phyloP scores from a whole-genome alignment of 2,329 filamentous ascomycete species.

The Pestalotiopsis fici region DNA sequence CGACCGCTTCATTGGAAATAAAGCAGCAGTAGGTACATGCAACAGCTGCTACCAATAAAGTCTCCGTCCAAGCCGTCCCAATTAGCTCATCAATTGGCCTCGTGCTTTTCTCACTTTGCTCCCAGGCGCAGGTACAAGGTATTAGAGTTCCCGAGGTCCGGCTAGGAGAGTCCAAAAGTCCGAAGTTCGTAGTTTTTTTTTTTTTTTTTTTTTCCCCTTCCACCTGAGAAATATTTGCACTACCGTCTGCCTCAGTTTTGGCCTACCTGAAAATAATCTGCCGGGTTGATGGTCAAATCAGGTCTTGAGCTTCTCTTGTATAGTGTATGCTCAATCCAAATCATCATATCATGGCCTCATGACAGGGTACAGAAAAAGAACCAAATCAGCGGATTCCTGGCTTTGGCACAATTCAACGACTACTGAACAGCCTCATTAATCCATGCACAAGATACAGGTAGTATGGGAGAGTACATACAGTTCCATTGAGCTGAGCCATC shows the following conservation, averaged over 20 bases:
- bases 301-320: too few relatives aligned
- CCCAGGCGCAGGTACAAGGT: not conserved
- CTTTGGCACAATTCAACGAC: not conserved
- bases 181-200: too few relatives aligned
- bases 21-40: not conserved
- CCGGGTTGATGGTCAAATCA: too few relatives aligned
- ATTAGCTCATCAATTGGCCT: not conserved
- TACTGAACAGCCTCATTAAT: not conserved
- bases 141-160: not conserved
- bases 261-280: too few relatives aligned
- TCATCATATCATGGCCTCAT: too few relatives aligned
- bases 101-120: not conserved
- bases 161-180: too few relatives aligned
- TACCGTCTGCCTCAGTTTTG: too few relatives aligned
- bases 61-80: not conserved
- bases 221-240: too few relatives aligned
- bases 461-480: not conserved
- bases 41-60: not conserved
- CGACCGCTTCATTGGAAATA: not conserved
- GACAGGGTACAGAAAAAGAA: too few relatives aligned
- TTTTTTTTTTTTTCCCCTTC: too few relatives aligned
- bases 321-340: too few relatives aligned
- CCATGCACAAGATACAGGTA: not conserved
- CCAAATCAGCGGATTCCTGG: not conserved
- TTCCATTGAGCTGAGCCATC: slow-evolving; percentile 1